Evolutionary conservation across 805 yeast genomes (phyloP), one percentile per base, ranked within the genome.

Genomic region (Kurtzmaniella cleridarum): DNA sequence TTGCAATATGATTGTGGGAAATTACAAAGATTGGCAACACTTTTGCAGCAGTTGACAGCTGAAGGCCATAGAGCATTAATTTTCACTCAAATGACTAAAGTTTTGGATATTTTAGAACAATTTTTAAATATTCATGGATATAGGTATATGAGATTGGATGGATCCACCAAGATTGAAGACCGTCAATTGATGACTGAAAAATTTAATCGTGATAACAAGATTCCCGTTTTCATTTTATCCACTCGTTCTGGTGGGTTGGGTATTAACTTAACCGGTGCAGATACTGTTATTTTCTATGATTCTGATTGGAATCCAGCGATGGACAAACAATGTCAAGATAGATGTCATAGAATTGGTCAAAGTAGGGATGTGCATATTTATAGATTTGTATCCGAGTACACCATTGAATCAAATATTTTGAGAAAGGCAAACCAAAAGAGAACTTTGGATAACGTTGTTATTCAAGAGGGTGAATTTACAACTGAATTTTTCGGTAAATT

Each of bases 241-340:
- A 88, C 97, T 2, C 78, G 99, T 62, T 93, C 98, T 2, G 99
- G 99, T 60, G 99, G 99, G 28, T 71, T 95, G 49, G 99, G 99
- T 57, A 93, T 93, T 59, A 93, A 93, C 55, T 66, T 93, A 47
- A 93, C 98, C 0, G 99, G 98, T 55, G 99, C 99, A 0, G 99
- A 93, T 55, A 93, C 98, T 0, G 99, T 93, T 32, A 88, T 93
- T 6, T 95, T 93, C 64, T 93, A 95, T 59, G 99, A 93, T 62
- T 88, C 96, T 2, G 98, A 91, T 62, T 91, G 98, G 98, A 93
- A 93, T 57, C 99, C 99, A 2, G 95, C 98, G 1, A 93, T 93
- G 97, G 99, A 93, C 60, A 88, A 89, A 56, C 99, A 93, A 63
- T 93, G 98, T 65, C 98, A 93, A 62, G 99, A 93, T 64, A 81